Base-by-base conservation (phyloP, 2,329 filamentous ascomycete species). In the Colletotrichum sp. region DNA sequence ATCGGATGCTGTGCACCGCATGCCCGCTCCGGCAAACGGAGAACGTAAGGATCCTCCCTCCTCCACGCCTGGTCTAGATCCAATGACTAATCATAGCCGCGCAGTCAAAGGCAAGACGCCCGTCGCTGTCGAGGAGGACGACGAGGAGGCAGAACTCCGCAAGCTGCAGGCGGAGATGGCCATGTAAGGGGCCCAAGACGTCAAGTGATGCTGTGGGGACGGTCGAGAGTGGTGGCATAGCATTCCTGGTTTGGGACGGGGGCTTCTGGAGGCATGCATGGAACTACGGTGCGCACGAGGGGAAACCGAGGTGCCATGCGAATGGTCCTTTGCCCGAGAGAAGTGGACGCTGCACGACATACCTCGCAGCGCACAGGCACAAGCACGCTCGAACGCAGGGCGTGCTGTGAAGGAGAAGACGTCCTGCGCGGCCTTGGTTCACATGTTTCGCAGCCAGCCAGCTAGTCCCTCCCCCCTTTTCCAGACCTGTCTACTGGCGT, bases 111-210 rank as follows among this genome's bases (percentile, higher is more conserved):
- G 87, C 79, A 89, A 91, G 79, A 86, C 87, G 44, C 44, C 44
- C 77, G 84, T 85, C 39, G 71, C 68, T 62, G 83, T 79, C 68
- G 93, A 94, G 83, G 95, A 98, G 85, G 96, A 98, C 85, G 96
- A 99, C 90, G 97, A 99, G 83, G 96, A 99, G 85, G 96, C 94
- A 81, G 96, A 99, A 88, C 89, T 99, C 82, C 92, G 94, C 85
- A 98, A 97, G 87, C 86, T 99, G 80, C 96, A 98, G 84, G 96
- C 95, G 44, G 96, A 98, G 86, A 99, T 99, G 96, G 96, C 96
- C 79, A 98, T 98, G 94, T 98, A 82, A 89, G 76, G 55, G 34
- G 36, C 34, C 44, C 34, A 28, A 64, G 65, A 44, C 30, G 62
- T 62, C 62, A 68, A 32, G 26, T 36, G 24, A 52, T 71, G 28